A percentile compares a stretch with the other conserved stretches of the same genome.
Conservation (phyloP, 140 eudicot genomes). For the Anethum foeniculum region DNA sequence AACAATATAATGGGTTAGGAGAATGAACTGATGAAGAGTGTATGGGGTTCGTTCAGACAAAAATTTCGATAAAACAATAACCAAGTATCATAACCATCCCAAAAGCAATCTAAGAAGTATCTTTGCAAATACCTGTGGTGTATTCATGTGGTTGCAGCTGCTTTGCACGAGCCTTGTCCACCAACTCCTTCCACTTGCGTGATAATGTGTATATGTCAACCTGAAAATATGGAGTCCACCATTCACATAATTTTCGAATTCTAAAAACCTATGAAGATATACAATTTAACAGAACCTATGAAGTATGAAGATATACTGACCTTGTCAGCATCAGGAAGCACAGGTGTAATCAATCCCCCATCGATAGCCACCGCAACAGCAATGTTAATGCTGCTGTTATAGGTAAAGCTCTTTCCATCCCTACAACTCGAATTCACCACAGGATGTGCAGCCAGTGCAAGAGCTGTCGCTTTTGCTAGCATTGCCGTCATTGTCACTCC, state of each 20-base stretch:
- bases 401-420: slow-evolving; percentile 94
- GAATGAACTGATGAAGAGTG: background rate
- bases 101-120: background rate
- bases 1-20: background rate
- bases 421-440: slow-evolving; percentile 94
- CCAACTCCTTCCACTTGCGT: slow-evolving; percentile 97
- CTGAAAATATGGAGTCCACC: slow-evolving; percentile 20
- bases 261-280: background rate
- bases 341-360: slow-evolving; percentile 94
- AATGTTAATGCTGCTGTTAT: slow-evolving; percentile 77
- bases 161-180: slow-evolving; percentile 94
- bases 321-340: slow-evolving; percentile 93
- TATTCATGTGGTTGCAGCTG: slow-evolving; percentile 92
- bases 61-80: background rate
- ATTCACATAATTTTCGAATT: background rate
- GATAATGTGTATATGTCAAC: slow-evolving; percentile 85
- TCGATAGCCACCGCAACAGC: slow-evolving; percentile 97
- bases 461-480: slow-evolving; percentile 91
- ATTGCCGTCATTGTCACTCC: slow-evolving; percentile 97
- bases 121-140: slow-evolving; percentile 47
- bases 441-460: slow-evolving; percentile 89
- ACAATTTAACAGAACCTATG: background rate
- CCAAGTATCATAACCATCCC: background rate
- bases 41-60: background rate
- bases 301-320: slow-evolving; percentile 20